Evolutionary conservation across 176 grass and related monocot species (phyloP).

Genomic region (Bonia amplexicaulis): DNA sequence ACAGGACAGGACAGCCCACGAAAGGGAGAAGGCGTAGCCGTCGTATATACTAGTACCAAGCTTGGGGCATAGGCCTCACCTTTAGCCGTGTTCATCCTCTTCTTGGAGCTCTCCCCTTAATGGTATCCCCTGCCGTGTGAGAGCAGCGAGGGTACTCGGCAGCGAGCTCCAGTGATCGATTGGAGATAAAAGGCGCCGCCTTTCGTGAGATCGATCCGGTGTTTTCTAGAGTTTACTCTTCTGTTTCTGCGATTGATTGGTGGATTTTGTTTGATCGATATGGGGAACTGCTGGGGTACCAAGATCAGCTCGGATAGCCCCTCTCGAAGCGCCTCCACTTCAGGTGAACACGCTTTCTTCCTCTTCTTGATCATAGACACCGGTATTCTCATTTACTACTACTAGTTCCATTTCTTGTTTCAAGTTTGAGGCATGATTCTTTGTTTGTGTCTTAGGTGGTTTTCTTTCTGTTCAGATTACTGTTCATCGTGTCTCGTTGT

Average conservation of each 20-base stretch:
- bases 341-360: conserved; percentile 27
- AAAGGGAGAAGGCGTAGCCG: background rate
- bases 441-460: background rate
- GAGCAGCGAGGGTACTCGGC: background rate
- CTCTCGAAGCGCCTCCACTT: conserved; percentile 2
- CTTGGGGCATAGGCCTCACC: background rate
- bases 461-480: background rate
- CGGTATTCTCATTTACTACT: background rate
- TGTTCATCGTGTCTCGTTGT: background rate
- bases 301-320: conserved; percentile 31
- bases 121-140: background rate
- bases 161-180: background rate
- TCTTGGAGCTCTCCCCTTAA: background rate
- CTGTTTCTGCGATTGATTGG: background rate
- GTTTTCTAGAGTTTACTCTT: background rate
- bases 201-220: background rate
- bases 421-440: background rate
- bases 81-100: background rate
- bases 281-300: conserved; percentile 65
- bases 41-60: background rate
- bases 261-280: background rate
- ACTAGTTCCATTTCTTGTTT: background rate
- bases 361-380: background rate
- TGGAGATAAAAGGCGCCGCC: background rate
- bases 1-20: background rate